Conservation (phyloP, 177 flowering plant species). For the Vitis hybrid region DNA sequence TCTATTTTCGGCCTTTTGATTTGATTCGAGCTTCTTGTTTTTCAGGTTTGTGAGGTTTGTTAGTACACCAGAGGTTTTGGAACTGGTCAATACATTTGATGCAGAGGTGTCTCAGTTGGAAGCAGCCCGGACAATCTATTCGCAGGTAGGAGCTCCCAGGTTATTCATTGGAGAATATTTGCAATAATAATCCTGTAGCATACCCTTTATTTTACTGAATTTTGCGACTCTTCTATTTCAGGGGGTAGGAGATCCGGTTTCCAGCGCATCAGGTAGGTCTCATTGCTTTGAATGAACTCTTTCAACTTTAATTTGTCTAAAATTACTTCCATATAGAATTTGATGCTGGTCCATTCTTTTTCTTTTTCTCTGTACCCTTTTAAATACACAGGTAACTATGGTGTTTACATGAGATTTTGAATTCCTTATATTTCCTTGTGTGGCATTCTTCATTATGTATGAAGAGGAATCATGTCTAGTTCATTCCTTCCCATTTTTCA, state of each 20-base stretch:
- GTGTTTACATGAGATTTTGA: neutral
- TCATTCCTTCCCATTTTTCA: too few species aligned
- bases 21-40: conserved; percentile 9
- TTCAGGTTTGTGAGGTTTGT: conserved; percentile 95
- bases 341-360: neutral
- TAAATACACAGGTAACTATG: neutral
- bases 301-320: neutral
- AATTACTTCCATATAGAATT: neutral
- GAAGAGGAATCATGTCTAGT: too few species aligned
- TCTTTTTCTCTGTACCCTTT: neutral
- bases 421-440: neutral
- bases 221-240: conserved; percentile 26
- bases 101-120: conserved; percentile 96
- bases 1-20: neutral
- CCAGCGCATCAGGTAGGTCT: conserved; percentile 44
- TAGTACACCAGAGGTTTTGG: conserved; percentile 89
- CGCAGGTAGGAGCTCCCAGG: conserved; percentile 51
- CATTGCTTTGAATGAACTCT: neutral
- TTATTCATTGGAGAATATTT: neutral
- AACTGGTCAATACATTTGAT: conserved; percentile 77
- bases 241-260: conserved; percentile 63
- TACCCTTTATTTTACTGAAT: conserved; percentile 10
- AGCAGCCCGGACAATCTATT: conserved; percentile 80
- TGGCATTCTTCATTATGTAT: too few species aligned
- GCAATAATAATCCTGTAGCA: too few species aligned